Evolutionary conservation across 2,329 filamentous ascomycete species (phyloP).

Genomic region (Periconia sp.): DNA sequence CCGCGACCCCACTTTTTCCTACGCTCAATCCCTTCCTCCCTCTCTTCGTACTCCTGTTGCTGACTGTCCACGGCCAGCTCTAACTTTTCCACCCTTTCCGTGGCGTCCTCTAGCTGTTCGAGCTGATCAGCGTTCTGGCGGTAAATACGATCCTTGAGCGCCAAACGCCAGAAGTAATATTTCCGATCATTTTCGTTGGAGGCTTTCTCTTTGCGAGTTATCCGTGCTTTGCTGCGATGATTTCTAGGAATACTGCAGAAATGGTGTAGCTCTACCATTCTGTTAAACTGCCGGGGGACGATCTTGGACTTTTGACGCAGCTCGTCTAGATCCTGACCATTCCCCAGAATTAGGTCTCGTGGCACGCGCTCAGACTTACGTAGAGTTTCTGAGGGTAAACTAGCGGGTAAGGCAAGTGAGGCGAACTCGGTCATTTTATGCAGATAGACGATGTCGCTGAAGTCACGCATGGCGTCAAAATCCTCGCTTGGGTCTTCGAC

Average conservation of each 20-base stretch:
- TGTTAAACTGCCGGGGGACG: constrained; percentile 71
- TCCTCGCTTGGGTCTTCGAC: constrained; percentile 91
- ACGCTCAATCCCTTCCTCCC: constrained; percentile 56
- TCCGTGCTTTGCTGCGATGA: constrained; percentile 52
- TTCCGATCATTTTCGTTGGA: constrained; percentile 61
- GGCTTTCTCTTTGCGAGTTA: constrained; percentile 47
- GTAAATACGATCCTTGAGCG: constrained; percentile 77
- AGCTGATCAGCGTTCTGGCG: constrained; percentile 72
- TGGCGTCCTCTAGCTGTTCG: constrained; percentile 64
- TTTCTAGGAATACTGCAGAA: constrained; percentile 57
- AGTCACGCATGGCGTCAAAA: constrained; percentile 78
- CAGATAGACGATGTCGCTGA: constrained; percentile 70
- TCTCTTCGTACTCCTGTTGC: constrained; percentile 70
- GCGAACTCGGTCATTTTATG: constrained; percentile 61
- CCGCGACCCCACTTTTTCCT: constrained; percentile 27
- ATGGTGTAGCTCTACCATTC: constrained; percentile 75
- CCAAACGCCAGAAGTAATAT: constrained; percentile 71
- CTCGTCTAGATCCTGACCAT: constrained; percentile 52
- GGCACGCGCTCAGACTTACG: constrained; percentile 55
- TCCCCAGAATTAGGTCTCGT: constrained; percentile 59
- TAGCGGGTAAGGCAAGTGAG: constrained; percentile 55
- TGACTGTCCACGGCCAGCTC: constrained; percentile 69
- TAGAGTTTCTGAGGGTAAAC: constrained; percentile 54
- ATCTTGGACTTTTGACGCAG: constrained; percentile 70
- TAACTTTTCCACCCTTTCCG: constrained; percentile 71